Conservation (phyloP, 2,329 filamentous ascomycete genomes). For the Alternaria sp. region DNA sequence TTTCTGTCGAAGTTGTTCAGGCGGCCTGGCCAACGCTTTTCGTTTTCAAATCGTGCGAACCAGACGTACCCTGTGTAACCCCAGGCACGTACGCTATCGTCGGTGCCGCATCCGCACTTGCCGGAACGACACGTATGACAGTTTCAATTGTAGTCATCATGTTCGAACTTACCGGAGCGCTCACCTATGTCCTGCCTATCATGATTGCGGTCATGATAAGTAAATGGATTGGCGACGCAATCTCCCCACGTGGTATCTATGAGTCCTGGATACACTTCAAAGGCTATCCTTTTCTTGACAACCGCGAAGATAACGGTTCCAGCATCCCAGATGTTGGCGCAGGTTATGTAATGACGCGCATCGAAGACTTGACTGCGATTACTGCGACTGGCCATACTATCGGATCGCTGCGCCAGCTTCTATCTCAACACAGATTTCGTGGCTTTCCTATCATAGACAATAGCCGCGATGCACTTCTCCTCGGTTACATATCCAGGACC, state of each 20-base stretch:
- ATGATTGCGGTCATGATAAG: slow-evolving; percentile 99
- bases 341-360: slow-evolving; percentile 88
- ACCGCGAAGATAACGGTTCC: slow-evolving; percentile 70
- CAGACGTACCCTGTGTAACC: slow-evolving; percentile 85
- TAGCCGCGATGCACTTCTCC: slow-evolving; percentile 74
- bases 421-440: slow-evolving; percentile 78
- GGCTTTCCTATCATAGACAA: slow-evolving; percentile 92
- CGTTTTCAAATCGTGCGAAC: slow-evolving; percentile 79
- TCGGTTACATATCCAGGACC: slow-evolving; percentile 92
- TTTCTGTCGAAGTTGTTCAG: slow-evolving; percentile 89
- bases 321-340: slow-evolving; percentile 82
- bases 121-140: slow-evolving; percentile 93
- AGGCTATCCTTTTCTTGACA: slow-evolving; percentile 94
- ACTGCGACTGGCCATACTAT: slow-evolving; percentile 89
- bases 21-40: slow-evolving; percentile 77
- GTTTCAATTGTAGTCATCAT: slow-evolving; percentile 99
- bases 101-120: slow-evolving; percentile 91
- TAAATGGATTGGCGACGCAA: slow-evolving; percentile 97
- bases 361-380: slow-evolving; percentile 88
- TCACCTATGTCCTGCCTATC: slow-evolving; percentile 96
- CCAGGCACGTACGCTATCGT: slow-evolving; percentile 97
- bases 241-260: slow-evolving; percentile 92
- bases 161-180: slow-evolving; percentile 95
- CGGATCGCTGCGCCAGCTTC: slow-evolving; percentile 71
- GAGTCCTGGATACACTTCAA: slow-evolving; percentile 98